phyloP scores from a whole-genome alignment of 495 filamentous ascomycete genomes.

The Neurospora sp. region DNA sequence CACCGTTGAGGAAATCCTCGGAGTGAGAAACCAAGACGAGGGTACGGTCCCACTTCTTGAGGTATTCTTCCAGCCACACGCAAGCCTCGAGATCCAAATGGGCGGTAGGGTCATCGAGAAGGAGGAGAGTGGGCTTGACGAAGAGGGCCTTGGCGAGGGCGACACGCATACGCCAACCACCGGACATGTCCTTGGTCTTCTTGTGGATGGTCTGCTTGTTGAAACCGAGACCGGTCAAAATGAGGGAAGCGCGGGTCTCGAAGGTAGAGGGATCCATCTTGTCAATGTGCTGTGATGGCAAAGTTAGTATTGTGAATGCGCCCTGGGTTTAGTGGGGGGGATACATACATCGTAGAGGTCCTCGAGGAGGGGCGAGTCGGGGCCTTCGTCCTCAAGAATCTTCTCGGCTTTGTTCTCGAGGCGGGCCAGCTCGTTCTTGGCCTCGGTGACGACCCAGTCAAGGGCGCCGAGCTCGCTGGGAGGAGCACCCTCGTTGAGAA shows the following conservation, averaged over 20 bases:
- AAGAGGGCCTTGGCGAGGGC: constrained; percentile 96
- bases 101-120: constrained; percentile 96
- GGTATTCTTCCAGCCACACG: constrained; percentile 98
- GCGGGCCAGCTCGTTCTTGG: constrained; percentile 82
- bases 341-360: constrained; percentile 87
- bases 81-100: constrained; percentile 99
- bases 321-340: neutral
- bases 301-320: constrained; percentile 10
- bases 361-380: constrained; percentile 82
- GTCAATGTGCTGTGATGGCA: constrained; percentile 73
- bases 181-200: constrained; percentile 99
- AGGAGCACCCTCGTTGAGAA: constrained; percentile 96
- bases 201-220: constrained; percentile 96
- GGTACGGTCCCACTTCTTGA: constrained; percentile 99
- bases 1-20: constrained; percentile 98
- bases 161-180: constrained; percentile 99
- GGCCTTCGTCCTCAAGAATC: constrained; percentile 81
- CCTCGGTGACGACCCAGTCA: constrained; percentile 94
- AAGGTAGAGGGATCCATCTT: constrained; percentile 99
- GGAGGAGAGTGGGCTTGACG: constrained; percentile 88
- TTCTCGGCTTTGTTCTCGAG: constrained; percentile 85
- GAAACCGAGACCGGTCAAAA: constrained; percentile 97
- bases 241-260: constrained; percentile 87
- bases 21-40: constrained; percentile 94
- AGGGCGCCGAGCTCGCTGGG: constrained; percentile 79